Conservation (phyloP, 139 green algal species). For the Pseudopediastrum boryanum region DNA sequence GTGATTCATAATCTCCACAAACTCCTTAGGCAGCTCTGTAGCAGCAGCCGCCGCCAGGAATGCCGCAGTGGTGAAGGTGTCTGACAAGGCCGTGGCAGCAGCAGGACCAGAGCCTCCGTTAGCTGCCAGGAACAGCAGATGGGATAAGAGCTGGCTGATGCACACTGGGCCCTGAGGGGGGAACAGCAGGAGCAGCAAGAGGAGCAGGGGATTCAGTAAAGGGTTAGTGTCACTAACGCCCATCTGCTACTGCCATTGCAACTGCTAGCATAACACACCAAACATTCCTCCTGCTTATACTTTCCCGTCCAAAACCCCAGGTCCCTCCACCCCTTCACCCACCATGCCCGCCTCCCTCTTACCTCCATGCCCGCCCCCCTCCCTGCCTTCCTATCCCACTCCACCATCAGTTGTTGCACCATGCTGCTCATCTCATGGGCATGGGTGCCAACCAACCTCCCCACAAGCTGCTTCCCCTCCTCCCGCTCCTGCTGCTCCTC, state of each 20-base stretch:
- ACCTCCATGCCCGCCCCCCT: constrained; percentile 17
- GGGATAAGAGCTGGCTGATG: constrained; percentile 58
- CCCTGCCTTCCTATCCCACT: constrained; percentile 55
- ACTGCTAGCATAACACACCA: too few species aligned
- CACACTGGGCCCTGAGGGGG: constrained; percentile 24
- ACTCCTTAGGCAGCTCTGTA: constrained; percentile 44
- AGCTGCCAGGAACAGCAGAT: constrained; percentile 65
- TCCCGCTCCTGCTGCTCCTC: constrained; percentile 8
- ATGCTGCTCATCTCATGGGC: constrained; percentile 68
- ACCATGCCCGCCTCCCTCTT: too few species aligned
- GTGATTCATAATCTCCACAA: constrained; percentile 51
- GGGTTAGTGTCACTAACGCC: too few species aligned
- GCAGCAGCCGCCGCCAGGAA: constrained; percentile 55
- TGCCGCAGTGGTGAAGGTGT: constrained; percentile 64
- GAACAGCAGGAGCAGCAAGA: background rate
- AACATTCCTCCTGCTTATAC: too few species aligned
- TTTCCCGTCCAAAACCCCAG: too few species aligned
- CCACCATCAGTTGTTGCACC: constrained; percentile 61
- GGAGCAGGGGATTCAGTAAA: too few species aligned
- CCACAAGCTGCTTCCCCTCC: constrained; percentile 35
- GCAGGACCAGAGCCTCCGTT: constrained; percentile 21
- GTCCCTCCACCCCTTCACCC: too few species aligned
- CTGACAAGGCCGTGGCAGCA: constrained; percentile 57
- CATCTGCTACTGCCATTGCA: too few species aligned
- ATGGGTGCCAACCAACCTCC: constrained; percentile 69